Base-by-base conservation (phyloP, 495 filamentous ascomycete species). In the Aspergillus bertholletiae region DNA sequence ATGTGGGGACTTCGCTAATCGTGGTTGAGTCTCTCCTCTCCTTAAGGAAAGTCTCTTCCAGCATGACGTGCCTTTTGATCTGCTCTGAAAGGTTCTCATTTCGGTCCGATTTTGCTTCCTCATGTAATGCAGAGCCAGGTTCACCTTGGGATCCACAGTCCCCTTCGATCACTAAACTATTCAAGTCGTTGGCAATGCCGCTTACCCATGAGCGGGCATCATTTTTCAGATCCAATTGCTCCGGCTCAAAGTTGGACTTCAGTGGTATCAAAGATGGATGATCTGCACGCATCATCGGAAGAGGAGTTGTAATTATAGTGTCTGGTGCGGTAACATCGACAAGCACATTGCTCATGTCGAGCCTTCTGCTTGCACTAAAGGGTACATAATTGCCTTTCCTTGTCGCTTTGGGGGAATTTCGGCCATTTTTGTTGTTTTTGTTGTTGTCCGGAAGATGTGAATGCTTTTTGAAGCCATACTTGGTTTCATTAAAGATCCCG, bases 281-380 rank as follows among this genome's bases (percentile, higher is more conserved):
- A 24, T 62, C 30, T 9, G 58, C 53, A 18, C 35, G 43, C 2
- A 62, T 8, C 2, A 17, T 2, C 2, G 41, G 54, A 21, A 57
- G 56, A 30, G 26, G 6, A 21, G 35, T 61, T 17, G 37, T 11
- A 8, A 27, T 49, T 20, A 39, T 27, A 34, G 21, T 43, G 26
- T 17, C 39, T 35, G 59, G 49, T 7, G 17, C 48, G 7, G 47
- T 21, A 15, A 60, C 30, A 18, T 65, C 63, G 13, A 65, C 46
- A 7, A 65, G 46, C 21, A 55, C 44, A 20, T 51, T 40, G 3
- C 32, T 21, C 28, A 44, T 54, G 13, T 27, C n/a, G 20, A 17
- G 15, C 13, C 45, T 47, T 37, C 44, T 61, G 15, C 17, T 24
- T 34, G 27, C 2, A 28, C 27, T 2, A 34, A 32, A 35, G 34